These are phyloP conservation scores for Blumeria graminis DNA, from an alignment of 2,329 filamentous ascomycete species.

Conservation along the genomic window DNA sequence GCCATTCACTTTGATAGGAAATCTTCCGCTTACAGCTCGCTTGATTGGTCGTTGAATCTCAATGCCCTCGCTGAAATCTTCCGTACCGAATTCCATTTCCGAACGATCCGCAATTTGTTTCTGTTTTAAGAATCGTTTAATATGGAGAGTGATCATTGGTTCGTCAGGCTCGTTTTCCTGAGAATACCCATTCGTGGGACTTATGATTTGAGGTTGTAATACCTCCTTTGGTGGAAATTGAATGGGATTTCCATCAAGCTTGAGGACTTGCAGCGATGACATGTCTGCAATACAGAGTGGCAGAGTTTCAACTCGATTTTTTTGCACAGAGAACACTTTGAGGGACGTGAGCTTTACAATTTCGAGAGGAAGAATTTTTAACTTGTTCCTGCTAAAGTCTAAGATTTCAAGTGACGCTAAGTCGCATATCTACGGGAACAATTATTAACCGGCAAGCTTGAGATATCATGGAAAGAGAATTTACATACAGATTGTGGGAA, in stretches of 20 bases:
- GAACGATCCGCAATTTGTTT: conserved; percentile 23
- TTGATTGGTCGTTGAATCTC: conserved; percentile 53
- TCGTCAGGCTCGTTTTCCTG: conserved; percentile 37
- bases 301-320: conserved; percentile 66
- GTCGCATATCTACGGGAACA: conserved; percentile 44
- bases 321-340: conserved; percentile 70
- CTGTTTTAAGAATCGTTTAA: conserved; percentile 34
- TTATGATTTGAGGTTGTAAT: conserved; percentile 31
- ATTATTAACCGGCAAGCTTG: not conserved
- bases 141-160: conserved; percentile 31
- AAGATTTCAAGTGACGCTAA: conserved; percentile 75
- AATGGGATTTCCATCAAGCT: conserved; percentile 72
- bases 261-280: conserved; percentile 68
- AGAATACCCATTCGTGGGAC: conserved; percentile 28
- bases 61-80: conserved; percentile 45
- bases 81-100: conserved; percentile 30
- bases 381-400: conserved; percentile 73
- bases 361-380: conserved; percentile 52
- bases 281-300: conserved; percentile 73
- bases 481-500: conserved; percentile 37
- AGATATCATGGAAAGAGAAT: not conserved
- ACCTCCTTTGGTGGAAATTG: conserved; percentile 53
- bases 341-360: conserved; percentile 62
- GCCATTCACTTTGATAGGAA: conserved; percentile 49
- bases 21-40: conserved; percentile 37